phyloP scores from a whole-genome alignment of 75 land plant species.

The Isoetes taiwanensis region DNA sequence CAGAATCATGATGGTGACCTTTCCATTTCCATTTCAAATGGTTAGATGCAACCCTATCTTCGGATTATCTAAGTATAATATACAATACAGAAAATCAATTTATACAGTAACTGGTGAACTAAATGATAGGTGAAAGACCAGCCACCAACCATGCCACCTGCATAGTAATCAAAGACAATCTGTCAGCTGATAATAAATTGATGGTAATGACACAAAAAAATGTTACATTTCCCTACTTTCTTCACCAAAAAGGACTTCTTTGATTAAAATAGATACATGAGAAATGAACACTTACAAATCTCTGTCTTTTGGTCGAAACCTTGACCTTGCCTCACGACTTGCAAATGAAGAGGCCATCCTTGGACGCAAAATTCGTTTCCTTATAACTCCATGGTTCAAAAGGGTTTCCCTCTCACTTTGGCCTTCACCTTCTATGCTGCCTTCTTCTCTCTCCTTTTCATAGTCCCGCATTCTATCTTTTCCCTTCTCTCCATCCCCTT shows the following conservation, averaged over 20 bases:
- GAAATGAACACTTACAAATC: constrained; percentile 40
- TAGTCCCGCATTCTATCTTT: constrained; percentile 25
- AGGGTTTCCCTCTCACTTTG: constrained; percentile 50
- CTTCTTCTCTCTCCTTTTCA: constrained; percentile 27
- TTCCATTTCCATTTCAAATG: no score
- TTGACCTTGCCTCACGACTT: constrained; percentile 46
- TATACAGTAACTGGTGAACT: neutral
- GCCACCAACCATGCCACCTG: constrained; percentile 7
- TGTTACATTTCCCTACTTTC: neutral
- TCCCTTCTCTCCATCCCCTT: constrained; percentile 34
- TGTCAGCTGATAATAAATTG: neutral
- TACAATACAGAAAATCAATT: no score
- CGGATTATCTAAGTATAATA: no score
- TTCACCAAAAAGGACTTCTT: neutral
- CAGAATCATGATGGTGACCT: no score
- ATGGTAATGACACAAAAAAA: neutral
- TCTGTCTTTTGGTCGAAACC: constrained; percentile 37
- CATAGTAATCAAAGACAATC: neutral
- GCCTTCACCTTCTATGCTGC: constrained; percentile 13
- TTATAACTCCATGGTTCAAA: constrained; percentile 41
- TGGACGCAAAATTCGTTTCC: constrained; percentile 66
- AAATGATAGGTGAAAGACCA: neutral
- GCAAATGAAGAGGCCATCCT: constrained; percentile 44
- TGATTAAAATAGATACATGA: neutral
- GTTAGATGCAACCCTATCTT: no score